A percentile compares a stretch with the other conserved stretches of the same genome.
phyloP scores from a whole-genome alignment of 331 rosid genomes.

The Acacia concinna region DNA sequence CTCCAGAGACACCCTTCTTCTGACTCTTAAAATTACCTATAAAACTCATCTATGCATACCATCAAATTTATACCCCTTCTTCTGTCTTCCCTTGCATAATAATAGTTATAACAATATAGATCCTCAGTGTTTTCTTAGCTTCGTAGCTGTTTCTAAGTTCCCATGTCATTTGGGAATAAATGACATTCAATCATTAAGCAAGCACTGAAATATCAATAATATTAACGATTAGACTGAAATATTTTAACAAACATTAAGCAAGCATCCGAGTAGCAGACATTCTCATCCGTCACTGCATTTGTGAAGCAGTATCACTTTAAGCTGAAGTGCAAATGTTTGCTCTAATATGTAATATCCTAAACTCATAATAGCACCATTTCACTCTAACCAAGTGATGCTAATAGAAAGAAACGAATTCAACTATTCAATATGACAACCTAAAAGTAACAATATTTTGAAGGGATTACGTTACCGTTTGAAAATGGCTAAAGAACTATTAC shows the following conservation, averaged over 20 bases:
- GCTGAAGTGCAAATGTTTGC: background rate
- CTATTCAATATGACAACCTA: background rate
- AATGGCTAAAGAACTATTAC: no score
- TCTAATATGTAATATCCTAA: background rate
- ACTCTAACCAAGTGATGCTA: background rate
- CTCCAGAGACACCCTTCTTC: slow-evolving; percentile 18
- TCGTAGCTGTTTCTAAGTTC: background rate
- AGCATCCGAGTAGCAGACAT: background rate
- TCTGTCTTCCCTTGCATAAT: background rate
- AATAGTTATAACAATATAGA: background rate
- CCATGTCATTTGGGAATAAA: no score
- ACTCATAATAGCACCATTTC: background rate
- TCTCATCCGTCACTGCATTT: background rate
- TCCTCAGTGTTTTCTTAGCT: background rate
- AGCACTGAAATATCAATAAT: no score
- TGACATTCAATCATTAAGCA: no score
- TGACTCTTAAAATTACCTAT: background rate
- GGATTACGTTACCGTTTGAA: background rate
- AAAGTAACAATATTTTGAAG: background rate
- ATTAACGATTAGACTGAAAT: no score
- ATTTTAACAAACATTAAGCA: no score
- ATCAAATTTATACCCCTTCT: background rate
- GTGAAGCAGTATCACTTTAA: background rate
- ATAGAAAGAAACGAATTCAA: background rate
- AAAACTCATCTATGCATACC: background rate